These are phyloP conservation scores for Ligustrum vulgare DNA, from an alignment of 257 asterid genomes.

Conservation along the genomic window DNA sequence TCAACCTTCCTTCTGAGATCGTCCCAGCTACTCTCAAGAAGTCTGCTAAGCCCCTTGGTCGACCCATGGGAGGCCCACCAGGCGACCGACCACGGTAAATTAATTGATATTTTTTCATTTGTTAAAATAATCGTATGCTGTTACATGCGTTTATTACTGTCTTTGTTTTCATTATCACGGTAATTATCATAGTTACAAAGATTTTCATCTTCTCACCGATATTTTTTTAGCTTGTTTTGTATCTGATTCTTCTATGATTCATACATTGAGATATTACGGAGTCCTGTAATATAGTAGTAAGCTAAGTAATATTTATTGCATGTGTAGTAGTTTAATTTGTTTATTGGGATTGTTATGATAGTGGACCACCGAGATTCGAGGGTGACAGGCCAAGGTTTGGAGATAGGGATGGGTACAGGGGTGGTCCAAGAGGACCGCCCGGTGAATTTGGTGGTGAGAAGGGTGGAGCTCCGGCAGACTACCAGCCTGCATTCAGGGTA, in stretches of 20 bases:
- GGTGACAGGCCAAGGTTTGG: slow-evolving; percentile 86
- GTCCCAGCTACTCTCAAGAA: slow-evolving; percentile 93
- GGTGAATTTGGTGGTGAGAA: slow-evolving; percentile 84
- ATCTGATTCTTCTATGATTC: background rate
- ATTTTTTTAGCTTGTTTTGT: background rate
- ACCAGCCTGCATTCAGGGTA: slow-evolving; percentile 87
- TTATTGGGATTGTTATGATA: slow-evolving; percentile 13
- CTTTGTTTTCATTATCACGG: background rate
- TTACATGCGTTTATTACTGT: background rate
- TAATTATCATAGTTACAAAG: background rate
- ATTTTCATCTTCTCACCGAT: background rate
- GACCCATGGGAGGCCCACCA: slow-evolving; percentile 87
- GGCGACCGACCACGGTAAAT: slow-evolving; percentile 95
- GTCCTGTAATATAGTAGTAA: background rate
- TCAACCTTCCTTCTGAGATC: slow-evolving; percentile 89
- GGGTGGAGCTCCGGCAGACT: slow-evolving; percentile 92
- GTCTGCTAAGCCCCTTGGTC: slow-evolving; percentile 91
- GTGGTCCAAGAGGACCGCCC: slow-evolving; percentile 76
- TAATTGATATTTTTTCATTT: background rate
- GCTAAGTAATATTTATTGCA: background rate
- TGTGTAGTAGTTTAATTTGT: background rate
- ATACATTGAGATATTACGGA: background rate
- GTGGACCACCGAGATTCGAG: slow-evolving; percentile 88
- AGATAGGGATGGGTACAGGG: slow-evolving; percentile 88
- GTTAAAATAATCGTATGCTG: background rate